Percentiles rank a stretch among this genome's conserved stretches.
phyloP scores from a whole-genome alignment of 73 alveolate species.

The Durusdinium trenchii region DNA sequence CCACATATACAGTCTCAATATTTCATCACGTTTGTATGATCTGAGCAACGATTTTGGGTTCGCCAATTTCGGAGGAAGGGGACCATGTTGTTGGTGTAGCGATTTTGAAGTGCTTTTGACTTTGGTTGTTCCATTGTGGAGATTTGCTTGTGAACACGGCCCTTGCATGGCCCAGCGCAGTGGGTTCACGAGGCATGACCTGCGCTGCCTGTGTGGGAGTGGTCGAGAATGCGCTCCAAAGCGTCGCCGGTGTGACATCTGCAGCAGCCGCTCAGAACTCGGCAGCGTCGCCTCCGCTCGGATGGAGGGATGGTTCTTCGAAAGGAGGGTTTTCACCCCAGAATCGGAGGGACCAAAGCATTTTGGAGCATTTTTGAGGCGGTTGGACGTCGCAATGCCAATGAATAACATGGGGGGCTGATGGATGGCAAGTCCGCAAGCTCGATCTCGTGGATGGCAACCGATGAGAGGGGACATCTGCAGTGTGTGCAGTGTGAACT shows the following conservation, averaged over 20 bases:
- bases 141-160: too few species aligned
- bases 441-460: background rate
- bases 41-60: too few species aligned
- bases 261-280: slow-evolving; percentile 26
- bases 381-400: background rate
- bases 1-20: too few species aligned
- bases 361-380: background rate
- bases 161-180: background rate
- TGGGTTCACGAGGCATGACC: slow-evolving; percentile 57
- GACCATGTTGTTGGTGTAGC: too few species aligned
- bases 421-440: background rate
- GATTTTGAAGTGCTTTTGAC: too few species aligned
- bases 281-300: too few species aligned
- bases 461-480: background rate
- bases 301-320: too few species aligned
- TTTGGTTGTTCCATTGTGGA: too few species aligned
- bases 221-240: slow-evolving; percentile 66
- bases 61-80: too few species aligned
- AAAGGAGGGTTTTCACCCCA: background rate
- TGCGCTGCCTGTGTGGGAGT: slow-evolving; percentile 70
- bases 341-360: background rate
- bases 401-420: background rate
- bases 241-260: background rate
- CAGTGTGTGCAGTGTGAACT: background rate
- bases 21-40: too few species aligned